Base-by-base conservation (phyloP, 2,329 filamentous ascomycete species). In the Scleromitrula shiraiana region DNA sequence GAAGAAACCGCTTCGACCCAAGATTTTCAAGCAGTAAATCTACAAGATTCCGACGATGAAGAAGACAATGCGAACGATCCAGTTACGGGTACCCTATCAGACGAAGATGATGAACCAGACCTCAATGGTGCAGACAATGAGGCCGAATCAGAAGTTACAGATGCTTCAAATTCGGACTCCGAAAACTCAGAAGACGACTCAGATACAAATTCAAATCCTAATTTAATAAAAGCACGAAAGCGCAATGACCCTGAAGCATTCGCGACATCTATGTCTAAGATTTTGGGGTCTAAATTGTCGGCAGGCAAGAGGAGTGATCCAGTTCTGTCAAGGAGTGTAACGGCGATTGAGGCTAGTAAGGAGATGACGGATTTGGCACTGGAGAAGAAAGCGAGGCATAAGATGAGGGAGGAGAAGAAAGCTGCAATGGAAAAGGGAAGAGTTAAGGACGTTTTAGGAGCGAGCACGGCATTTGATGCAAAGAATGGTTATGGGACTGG, bases 161-260 rank as follows among this genome's bases (percentile, higher is more conserved):
- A 69, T 46, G 64, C 48, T 5, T 62, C 60, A 15, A 61, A 64
- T 48, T 69, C 70, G 35, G 67, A 67, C 40, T 51, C 56, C 20
- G 35, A 40, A 17, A 46, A 43, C 20, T 53, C 51, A 36, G 57
- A 62, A 14, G 63, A 62, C 12, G 64, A 62, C 22, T 62, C 67
- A 2, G 65, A 64, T 7, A 63, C 64, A 22, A 69, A 71, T 10
- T 68, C 71, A 17, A 68, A 68, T 32, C 64, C 62, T 49, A 68
- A 69, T 42, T 62, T 64, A 35, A 65, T 69, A 54, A 62, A 62
- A 30, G 85, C 80, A 61, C 80, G 82, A 12, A 97, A 97, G 70
- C 84, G 90, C 63, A 95, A 95, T 68, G 91, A 98, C 67, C 90
- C 93, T 2, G 73, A 77, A 54, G 89, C 88, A 44, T 97, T 98